Evolutionary conservation across 2,329 filamentous ascomycete species (phyloP), one percentile per base, ranked within the genome.

Genomic region (Pseudonectria buxi): DNA sequence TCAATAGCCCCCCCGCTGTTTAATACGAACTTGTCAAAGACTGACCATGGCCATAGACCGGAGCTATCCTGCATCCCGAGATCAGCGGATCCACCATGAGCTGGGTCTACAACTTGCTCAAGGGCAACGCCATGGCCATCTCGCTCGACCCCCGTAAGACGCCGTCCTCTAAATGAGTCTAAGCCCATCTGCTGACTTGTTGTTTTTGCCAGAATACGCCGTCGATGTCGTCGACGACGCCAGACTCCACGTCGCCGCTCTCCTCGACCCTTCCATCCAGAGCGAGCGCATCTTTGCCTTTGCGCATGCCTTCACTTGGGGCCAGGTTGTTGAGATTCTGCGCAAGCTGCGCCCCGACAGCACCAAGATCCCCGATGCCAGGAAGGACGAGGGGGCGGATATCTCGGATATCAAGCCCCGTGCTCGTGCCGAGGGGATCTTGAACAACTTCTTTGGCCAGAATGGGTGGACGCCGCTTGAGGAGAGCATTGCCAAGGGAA

Each of bases 231-330:
- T 36, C 10, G 54, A 57, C 27, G 33, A 35, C 12, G 53, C 49
- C 6, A 27, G 44, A 10, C 35, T 59, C 9, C 55, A 58, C 30
- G 40, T 50, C 3, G 50, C 48, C 1, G 54, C 47, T 5, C 28
- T 52, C 5, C 36, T 55, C 0, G 40, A 55, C 14, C 44, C 46
- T 7, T 33, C 39, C 13, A 42, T 56, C 7, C 26, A 40, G 3
- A 36, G 38, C 6, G 46, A 53, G 41, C 51, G 54, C 28, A 35
- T 57, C 30, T 43, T 50, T 26, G 49, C 46, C 10, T 52, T 44
- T 32, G 52, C 35, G 4, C 18, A 37, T 1, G 24, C 35, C 9
- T 51, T 39, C 25, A 54, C 46, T 16, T 54, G 44, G 52, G 13
- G 18, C 12, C 14, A 30, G 16, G n/a, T 33, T 10, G 24, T 34